Percentiles rank a stretch among this genome's conserved stretches.
These are phyloP conservation scores for Cajanus cajan DNA, from an alignment of 306 rosid genomes.

Conservation along the genomic window DNA sequence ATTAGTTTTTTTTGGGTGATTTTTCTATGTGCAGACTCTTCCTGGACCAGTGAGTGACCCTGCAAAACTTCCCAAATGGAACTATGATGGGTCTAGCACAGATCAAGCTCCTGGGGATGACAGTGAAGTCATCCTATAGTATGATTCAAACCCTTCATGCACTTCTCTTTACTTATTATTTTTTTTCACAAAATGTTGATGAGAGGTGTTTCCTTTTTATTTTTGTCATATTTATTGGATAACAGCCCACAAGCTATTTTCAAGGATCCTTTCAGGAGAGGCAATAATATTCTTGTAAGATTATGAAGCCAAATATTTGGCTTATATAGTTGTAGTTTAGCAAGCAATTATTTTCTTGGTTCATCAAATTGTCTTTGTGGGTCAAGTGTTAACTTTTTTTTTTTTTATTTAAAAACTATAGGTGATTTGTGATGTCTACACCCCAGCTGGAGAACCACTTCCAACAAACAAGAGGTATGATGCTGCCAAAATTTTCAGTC, in stretches of 20 bases:
- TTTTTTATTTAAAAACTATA: neutral
- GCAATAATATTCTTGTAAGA: slow-evolving; percentile 62
- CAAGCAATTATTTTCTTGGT: neutral
- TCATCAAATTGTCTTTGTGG: neutral
- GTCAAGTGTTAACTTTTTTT: neutral
- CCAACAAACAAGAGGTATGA: slow-evolving; percentile 52
- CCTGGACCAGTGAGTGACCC: slow-evolving; percentile 59
- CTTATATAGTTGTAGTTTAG: neutral
- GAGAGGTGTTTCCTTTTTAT: neutral
- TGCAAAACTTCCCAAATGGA: slow-evolving; percentile 67
- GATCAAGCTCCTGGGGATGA: slow-evolving; percentile 71
- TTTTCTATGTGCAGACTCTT: slow-evolving; percentile 44
- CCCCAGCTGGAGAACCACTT: slow-evolving; percentile 67
- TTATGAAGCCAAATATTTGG: neutral
- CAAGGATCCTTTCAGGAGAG: slow-evolving; percentile 68
- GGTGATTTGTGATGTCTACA: slow-evolving; percentile 67
- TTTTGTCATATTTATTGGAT: neutral
- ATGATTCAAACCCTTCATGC: slow-evolving; percentile 11
- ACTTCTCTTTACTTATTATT: neutral
- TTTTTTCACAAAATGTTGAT: slow-evolving; percentile 3
- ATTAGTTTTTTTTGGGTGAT: neutral
- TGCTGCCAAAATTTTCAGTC: slow-evolving; percentile 62
- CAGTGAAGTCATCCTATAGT: slow-evolving; percentile 72
- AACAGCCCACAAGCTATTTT: slow-evolving; percentile 66
- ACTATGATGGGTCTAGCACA: slow-evolving; percentile 73